Evolutionary conservation across 2,329 filamentous ascomycete genomes (phyloP).

Genomic region (Verticillium dahliae): DNA sequence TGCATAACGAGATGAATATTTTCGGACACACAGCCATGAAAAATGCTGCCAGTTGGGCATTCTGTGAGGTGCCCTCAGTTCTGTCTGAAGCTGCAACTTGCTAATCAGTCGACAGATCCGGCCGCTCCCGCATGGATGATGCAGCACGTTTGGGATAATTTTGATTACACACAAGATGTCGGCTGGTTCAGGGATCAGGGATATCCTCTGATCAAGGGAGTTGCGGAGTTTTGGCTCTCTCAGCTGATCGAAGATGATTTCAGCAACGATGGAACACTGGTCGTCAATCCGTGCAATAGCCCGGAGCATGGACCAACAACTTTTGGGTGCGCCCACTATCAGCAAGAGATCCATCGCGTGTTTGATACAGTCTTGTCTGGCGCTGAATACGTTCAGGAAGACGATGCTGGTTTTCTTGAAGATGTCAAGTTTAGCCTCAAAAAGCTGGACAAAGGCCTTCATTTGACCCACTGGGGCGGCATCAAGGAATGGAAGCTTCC

Average conservation of each 20-base stretch:
- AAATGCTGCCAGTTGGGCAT: conserved; percentile 21
- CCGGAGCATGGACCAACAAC: conserved; percentile 49
- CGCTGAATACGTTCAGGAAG: conserved; percentile 14
- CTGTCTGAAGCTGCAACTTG: background rate
- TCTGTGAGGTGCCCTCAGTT: conserved; percentile 16
- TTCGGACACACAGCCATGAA: conserved; percentile 46
- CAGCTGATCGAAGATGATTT: conserved; percentile 44
- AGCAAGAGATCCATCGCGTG: conserved; percentile 41
- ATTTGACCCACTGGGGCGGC: conserved; percentile 20
- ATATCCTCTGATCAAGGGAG: conserved; percentile 46
- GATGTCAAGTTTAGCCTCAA: conserved; percentile 32
- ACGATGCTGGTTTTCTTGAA: conserved; percentile 20
- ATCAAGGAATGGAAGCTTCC: conserved; percentile 28
- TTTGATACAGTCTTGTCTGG: conserved; percentile 28
- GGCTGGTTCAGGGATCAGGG: conserved; percentile 39
- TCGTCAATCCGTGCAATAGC: conserved; percentile 53
- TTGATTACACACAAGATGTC: conserved; percentile 41
- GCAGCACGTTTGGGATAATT: conserved; percentile 53
- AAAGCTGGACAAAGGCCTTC: conserved; percentile 22
- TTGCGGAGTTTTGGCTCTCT: conserved; percentile 49
- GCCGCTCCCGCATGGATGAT: conserved; percentile 52
- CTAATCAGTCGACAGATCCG: conserved; percentile 30
- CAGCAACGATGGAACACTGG: conserved; percentile 42
- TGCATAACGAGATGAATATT: conserved; percentile 52
- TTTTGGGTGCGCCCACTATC: conserved; percentile 47